phyloP scores from a whole-genome alignment of 805 yeast genomes.

The Metschnikowia gruessii region DNA sequence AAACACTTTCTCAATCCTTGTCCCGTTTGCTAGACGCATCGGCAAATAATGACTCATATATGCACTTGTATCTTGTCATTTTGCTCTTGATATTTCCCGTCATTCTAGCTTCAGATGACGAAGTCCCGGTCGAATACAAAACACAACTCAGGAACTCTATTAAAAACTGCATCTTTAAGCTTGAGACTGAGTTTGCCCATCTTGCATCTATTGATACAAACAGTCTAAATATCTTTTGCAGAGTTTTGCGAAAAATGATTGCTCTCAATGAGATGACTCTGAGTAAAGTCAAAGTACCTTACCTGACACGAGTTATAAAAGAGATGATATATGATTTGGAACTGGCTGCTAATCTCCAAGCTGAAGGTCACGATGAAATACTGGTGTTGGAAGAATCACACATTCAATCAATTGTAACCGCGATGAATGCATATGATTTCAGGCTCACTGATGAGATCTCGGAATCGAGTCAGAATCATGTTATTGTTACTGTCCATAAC shows the following conservation, averaged over 20 bases:
- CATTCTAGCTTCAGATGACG: conserved; percentile 19
- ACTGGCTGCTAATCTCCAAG: not conserved
- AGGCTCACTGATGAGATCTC: not conserved
- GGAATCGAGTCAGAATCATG: not conserved
- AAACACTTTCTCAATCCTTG: not conserved
- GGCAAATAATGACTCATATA: conserved; percentile 14
- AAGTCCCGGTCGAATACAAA: not conserved
- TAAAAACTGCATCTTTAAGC: not conserved
- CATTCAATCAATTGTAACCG: not conserved
- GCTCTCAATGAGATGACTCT: conserved; percentile 2
- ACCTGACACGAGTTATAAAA: not conserved
- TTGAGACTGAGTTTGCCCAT: not conserved
- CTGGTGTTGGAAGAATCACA: not conserved
- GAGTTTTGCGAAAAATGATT: conserved; percentile 3
- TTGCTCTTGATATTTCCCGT: conserved; percentile 31
- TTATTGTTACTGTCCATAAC: not conserved
- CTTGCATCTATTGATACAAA: not conserved
- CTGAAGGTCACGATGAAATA: not conserved
- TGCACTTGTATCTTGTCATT: conserved; percentile 30
- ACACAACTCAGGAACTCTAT: not conserved
- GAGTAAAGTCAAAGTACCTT: not conserved
- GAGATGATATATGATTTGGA: not conserved
- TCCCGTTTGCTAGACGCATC: not conserved
- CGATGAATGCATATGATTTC: not conserved
- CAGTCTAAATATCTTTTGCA: not conserved